Evolutionary conservation across 2,329 filamentous ascomycete species (phyloP).

Genomic region (Amauroascus verrucosus): DNA sequence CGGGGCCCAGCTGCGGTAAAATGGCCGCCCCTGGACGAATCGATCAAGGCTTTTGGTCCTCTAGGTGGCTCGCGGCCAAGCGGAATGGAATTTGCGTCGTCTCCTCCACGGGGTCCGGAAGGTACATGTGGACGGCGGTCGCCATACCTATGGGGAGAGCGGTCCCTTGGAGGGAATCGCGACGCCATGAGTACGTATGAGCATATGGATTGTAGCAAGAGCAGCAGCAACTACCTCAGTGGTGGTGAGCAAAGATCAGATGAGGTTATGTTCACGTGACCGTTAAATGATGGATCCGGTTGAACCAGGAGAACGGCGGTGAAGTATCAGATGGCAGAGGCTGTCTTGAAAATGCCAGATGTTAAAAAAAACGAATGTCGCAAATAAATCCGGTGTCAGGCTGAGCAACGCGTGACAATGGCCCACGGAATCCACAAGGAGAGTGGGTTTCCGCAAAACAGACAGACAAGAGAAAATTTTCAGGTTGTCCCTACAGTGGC

Average conservation of each 20-base stretch:
- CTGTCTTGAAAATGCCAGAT: too few relatives aligned
- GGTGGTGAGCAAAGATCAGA: background rate
- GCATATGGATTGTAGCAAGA: slow-evolving; percentile 18
- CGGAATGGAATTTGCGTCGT: slow-evolving; percentile 48
- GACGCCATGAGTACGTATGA: slow-evolving; percentile 39
- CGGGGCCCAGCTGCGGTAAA: slow-evolving; percentile 40
- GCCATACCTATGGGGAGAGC: slow-evolving; percentile 60
- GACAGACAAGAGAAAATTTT: background rate
- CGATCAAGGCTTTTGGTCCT: slow-evolving; percentile 68
- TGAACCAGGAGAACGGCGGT: background rate
- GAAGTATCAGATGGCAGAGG: too few relatives aligned
- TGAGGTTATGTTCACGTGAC: background rate
- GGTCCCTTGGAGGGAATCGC: slow-evolving; percentile 56
- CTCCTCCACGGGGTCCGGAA: slow-evolving; percentile 40
- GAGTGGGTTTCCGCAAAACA: too few relatives aligned
- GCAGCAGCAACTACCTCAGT: background rate
- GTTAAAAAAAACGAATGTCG: too few relatives aligned
- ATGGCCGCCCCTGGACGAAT: slow-evolving; percentile 49
- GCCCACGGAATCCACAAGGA: too few relatives aligned
- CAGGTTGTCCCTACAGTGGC: background rate
- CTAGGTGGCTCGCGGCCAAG: slow-evolving; percentile 62
- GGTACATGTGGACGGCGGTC: slow-evolving; percentile 52
- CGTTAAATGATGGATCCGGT: background rate
- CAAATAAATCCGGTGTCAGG: background rate
- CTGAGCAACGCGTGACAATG: background rate